phyloP scores from a whole-genome alignment of 305 asterid species.

The Fraxinus latifolia region DNA sequence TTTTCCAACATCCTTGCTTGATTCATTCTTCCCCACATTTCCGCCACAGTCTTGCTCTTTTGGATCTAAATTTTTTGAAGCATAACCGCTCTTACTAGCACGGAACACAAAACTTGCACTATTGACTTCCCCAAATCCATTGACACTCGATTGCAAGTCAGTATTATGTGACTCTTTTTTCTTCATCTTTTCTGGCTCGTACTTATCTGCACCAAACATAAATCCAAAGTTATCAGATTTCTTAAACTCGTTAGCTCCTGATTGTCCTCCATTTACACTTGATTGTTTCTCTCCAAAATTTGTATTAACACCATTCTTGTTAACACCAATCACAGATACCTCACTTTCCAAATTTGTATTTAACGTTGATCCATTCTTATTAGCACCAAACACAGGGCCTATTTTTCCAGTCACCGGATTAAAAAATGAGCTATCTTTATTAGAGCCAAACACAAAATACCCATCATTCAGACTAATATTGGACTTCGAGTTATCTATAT shows the following conservation, averaged over 20 bases:
- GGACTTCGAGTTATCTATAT: conserved; percentile 16
- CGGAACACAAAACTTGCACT: conserved; percentile 14
- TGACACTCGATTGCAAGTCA: neutral
- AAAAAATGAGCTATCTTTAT: conserved; percentile 19
- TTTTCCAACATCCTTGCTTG: conserved; percentile 28
- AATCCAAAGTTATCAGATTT: conserved; percentile 15
- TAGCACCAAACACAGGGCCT: conserved; percentile 30
- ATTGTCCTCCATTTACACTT: neutral
- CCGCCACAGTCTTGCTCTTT: neutral
- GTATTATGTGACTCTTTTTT: neutral
- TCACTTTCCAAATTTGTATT: neutral
- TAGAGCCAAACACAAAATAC: conserved; percentile 27
- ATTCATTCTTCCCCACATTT: conserved; percentile 1
- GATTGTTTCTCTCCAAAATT: neutral
- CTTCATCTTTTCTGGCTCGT: neutral
- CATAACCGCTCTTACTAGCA: neutral
- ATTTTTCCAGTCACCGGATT: neutral
- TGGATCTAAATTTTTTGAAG: conserved; percentile 3
- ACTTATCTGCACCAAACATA: neutral
- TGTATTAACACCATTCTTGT: neutral
- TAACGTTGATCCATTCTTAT: conserved; percentile 10
- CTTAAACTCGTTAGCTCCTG: neutral
- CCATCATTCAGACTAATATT: conserved; percentile 9
- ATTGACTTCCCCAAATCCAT: conserved; percentile 4
- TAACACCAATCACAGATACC: neutral